Evolutionary conservation across 1,284 basidiomycete genomes (phyloP), one percentile per base, ranked within the genome.

Genomic region (Phylloboletellus chloephorus): DNA sequence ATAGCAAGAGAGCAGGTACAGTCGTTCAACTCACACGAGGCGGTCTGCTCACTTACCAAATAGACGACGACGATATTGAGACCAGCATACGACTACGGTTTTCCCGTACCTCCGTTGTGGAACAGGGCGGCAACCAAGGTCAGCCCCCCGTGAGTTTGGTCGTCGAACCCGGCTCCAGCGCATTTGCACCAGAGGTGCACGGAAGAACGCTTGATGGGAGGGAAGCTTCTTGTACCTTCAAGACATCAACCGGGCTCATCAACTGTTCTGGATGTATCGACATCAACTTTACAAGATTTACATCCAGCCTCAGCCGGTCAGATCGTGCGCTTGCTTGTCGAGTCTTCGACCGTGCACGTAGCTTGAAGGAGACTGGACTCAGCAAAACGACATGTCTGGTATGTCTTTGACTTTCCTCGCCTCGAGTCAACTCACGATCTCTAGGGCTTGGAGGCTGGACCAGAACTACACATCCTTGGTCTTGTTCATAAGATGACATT

Each of bases 1-100:
- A 89, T 50, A 89, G 87, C 63, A 88, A 88, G 68, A 88, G 83
- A 69, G 82, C 85, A 50, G 83, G 87, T 81, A 42, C 48, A 69
- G 62, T 25, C 15, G 25, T 31, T 37, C 41, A 16, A 31, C 21
- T 38, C 24, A 11, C 37, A 33, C 33, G 24, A 31, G 21, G 37
- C 39, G 5, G 11, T 20, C 20, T 29, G 19, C 31, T 42, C n/a
- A 43, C 33, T 36, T 38, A 38, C 12, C 31, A 25, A 29, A n/a
- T 46, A 89, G 87, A 86, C 53, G 86, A 89, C 52, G 81, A 87
- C 58, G 74, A 88, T 48, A 79, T 88, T 40, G 86, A 89, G 60
- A 81, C 79, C 1, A 58, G 63, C 6, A 66, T 88, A 34, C 63
- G 64, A 44, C 66, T 83, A 38, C 73, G 67, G 25, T 74, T 75